These are phyloP conservation scores for Blastocystis sp. DNA, from an alignment of 352 stramenopile genomes.

Conservation along the genomic window DNA sequence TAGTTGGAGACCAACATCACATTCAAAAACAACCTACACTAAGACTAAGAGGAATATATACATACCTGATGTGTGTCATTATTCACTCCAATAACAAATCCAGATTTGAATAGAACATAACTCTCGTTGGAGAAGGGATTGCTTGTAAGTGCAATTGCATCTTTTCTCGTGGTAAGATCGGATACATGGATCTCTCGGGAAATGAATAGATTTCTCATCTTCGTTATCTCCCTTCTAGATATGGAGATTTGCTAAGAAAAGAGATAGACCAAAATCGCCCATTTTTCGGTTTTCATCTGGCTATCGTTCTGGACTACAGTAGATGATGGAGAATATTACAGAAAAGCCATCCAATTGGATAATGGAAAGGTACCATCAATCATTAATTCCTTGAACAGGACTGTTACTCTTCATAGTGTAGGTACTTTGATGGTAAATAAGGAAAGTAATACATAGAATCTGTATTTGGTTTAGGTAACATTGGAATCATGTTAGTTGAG, in stretches of 20 bases:
- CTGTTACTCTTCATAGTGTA: too few relatives aligned
- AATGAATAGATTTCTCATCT: slow-evolving; percentile 51
- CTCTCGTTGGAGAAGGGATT: slow-evolving; percentile 46
- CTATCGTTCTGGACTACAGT: too few relatives aligned
- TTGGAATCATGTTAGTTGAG: slow-evolving; percentile 39
- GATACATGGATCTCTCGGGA: neutral
- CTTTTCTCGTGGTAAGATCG: neutral
- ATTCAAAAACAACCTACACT: slow-evolving; percentile 46
- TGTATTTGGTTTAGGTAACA: neutral
- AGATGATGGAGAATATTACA: too few relatives aligned
- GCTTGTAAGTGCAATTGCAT: neutral
- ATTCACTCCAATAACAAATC: slow-evolving; percentile 6
- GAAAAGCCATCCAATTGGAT: too few relatives aligned
- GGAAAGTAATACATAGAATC: too few relatives aligned
- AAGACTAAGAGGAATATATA: neutral
- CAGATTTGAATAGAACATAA: neutral
- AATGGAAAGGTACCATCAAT: too few relatives aligned
- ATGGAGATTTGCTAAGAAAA: neutral
- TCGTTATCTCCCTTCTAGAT: neutral
- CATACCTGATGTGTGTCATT: neutral
- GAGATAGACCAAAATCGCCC: too few relatives aligned
- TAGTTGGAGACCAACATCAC: neutral
- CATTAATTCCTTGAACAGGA: too few relatives aligned
- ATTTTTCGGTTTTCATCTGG: too few relatives aligned
- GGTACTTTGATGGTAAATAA: too few relatives aligned